These are phyloP conservation scores for Penicillium sp. DNA, from an alignment of 2,329 filamentous ascomycete genomes.

Conservation along the genomic window DNA sequence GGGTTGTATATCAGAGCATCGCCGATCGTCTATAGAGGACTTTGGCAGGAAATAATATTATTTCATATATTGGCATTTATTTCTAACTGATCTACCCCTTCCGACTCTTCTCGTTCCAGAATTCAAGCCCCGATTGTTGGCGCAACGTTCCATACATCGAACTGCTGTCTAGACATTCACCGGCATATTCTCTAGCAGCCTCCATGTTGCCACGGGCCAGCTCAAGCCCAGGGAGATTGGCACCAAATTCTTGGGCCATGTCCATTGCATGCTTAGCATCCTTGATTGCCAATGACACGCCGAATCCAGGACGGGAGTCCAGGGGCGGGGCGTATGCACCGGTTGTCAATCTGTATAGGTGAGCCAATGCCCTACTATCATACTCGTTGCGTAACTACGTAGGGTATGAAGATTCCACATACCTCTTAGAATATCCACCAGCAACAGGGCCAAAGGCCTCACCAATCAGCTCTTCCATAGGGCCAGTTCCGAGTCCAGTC, in stretches of 20 bases:
- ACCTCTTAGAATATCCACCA: constrained; percentile 49
- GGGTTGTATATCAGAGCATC: background rate
- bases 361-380: background rate
- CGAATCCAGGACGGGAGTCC: constrained; percentile 40
- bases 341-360: constrained; percentile 41
- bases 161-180: constrained; percentile 44
- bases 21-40: background rate
- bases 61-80: constrained; percentile 5
- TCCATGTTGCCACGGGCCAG: constrained; percentile 42
- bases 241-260: constrained; percentile 36
- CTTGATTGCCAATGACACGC: constrained; percentile 44
- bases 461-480: constrained; percentile 49
- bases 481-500: constrained; percentile 47
- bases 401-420: background rate
- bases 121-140: constrained; percentile 41
- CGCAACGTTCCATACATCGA: constrained; percentile 44
- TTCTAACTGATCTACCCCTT: constrained; percentile 17
- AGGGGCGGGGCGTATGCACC: constrained; percentile 47
- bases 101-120: constrained; percentile 46
- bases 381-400: background rate
- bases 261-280: constrained; percentile 41
- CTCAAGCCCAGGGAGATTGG: constrained; percentile 38
- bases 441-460: constrained; percentile 50
- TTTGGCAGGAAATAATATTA: constrained; percentile 1
- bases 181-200: constrained; percentile 40